phyloP scores from a whole-genome alignment of 345 rosid genomes.

The Geranium rotundifolium region DNA sequence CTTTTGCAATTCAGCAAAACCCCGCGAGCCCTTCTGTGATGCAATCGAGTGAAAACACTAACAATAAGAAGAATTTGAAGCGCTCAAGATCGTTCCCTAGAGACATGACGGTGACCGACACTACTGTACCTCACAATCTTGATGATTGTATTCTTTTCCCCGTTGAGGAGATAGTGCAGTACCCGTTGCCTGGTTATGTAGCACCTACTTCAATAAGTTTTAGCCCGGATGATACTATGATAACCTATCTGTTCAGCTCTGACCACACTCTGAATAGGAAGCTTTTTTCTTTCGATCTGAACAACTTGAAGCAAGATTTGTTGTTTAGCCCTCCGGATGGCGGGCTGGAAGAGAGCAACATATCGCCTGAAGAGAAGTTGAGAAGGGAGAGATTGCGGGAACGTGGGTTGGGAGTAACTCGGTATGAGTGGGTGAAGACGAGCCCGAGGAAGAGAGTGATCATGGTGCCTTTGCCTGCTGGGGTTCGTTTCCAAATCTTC shows the following conservation, averaged over 20 bases:
- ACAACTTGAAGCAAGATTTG: constrained; percentile 46
- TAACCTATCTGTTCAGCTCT: constrained; percentile 66
- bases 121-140: constrained; percentile 20
- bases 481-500: constrained; percentile 45
- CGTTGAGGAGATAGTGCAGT: constrained; percentile 72
- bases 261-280: constrained; percentile 59
- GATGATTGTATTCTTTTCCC: constrained; percentile 41
- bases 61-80: constrained; percentile 38
- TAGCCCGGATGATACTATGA: constrained; percentile 69
- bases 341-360: constrained; percentile 82
- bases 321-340: constrained; percentile 78
- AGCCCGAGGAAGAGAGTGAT: constrained; percentile 51
- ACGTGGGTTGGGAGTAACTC: constrained; percentile 87
- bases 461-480: constrained; percentile 85
- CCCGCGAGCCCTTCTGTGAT: constrained; percentile 28
- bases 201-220: constrained; percentile 67
- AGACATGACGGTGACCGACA: constrained; percentile 49
- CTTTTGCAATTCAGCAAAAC: constrained; percentile 7
- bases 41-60: constrained; percentile 38
- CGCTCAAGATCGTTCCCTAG: constrained; percentile 23
- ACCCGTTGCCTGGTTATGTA: constrained; percentile 81
- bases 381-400: constrained; percentile 88
- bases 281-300: constrained; percentile 56
- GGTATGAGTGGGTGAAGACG: constrained; percentile 86
- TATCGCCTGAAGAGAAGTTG: constrained; percentile 75